phyloP scores from a whole-genome alignment of 805 yeast genomes.

The Candida adriatica region DNA sequence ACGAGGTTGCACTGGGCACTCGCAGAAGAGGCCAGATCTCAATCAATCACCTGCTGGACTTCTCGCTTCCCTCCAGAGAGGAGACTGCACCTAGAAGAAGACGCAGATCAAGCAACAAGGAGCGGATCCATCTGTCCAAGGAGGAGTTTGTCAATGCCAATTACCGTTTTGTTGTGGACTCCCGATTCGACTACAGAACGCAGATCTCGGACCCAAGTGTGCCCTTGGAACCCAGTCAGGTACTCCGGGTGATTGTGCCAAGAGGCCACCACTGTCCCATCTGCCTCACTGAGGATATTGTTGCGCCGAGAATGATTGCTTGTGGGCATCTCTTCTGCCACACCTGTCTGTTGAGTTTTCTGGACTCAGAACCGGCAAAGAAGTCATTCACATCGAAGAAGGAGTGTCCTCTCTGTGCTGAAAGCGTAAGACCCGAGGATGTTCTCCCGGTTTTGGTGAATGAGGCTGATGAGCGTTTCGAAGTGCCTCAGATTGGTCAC shows the following conservation, averaged over 20 bases:
- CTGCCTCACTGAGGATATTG: constrained; percentile 74
- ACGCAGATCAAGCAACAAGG: constrained; percentile 23
- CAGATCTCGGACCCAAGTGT: constrained; percentile 70
- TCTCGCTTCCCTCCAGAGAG: constrained; percentile 39
- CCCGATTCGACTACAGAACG: constrained; percentile 43
- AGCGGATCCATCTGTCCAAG: constrained; percentile 47
- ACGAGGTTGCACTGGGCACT: constrained; percentile 26
- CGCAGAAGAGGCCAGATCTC: constrained; percentile 39
- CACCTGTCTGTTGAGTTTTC: constrained; percentile 68
- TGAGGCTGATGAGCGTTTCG: constrained; percentile 45
- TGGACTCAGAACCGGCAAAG: constrained; percentile 42
- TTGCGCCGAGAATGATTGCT: constrained; percentile 90
- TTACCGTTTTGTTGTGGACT: constrained; percentile 76
- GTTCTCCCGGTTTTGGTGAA: constrained; percentile 57
- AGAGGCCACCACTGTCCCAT: constrained; percentile 84
- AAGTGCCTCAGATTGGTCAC: constrained; percentile 49
- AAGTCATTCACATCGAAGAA: constrained; percentile 29
- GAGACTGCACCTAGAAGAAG: constrained; percentile 13
- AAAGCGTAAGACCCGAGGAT: constrained; percentile 44
- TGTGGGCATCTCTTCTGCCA: constrained; percentile 93
- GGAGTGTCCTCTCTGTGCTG: constrained; percentile 79
- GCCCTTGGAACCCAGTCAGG: constrained; percentile 53
- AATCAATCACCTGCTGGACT: constrained; percentile 62
- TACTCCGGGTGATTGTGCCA: constrained; percentile 70
- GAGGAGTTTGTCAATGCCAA: constrained; percentile 74